Conservation (phyloP, 306 rosid genomes). For the Castanea crenata region DNA sequence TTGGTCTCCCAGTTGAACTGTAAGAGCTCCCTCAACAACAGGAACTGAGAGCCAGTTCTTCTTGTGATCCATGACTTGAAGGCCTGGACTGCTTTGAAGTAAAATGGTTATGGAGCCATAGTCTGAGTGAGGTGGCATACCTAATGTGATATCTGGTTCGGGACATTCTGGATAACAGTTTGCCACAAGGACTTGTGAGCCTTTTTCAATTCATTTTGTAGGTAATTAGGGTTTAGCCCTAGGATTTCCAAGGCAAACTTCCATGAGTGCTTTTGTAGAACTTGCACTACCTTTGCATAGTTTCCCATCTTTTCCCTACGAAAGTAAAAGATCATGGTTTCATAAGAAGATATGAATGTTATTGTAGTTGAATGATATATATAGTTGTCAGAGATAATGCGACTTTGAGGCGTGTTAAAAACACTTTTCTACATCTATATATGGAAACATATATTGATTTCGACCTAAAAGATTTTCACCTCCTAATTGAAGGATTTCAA, state of each 20-base stretch:
- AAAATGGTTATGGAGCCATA: slow-evolving; percentile 45
- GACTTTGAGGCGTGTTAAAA: too few relatives aligned
- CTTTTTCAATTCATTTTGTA: slow-evolving; percentile 38
- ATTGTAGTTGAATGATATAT: too few relatives aligned
- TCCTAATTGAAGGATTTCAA: not conserved
- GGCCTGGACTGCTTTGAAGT: slow-evolving; percentile 45
- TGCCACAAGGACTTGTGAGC: slow-evolving; percentile 38
- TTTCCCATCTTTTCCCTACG: slow-evolving; percentile 54
- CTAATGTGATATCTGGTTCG: slow-evolving; percentile 47
- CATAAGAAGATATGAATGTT: not conserved
- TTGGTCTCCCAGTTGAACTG: slow-evolving; percentile 56
- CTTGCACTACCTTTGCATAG: slow-evolving; percentile 38
- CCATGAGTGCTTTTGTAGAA: slow-evolving; percentile 36
- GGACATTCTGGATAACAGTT: slow-evolving; percentile 59
- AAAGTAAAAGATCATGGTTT: not conserved
- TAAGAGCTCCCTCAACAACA: slow-evolving; percentile 36
- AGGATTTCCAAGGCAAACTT: slow-evolving; percentile 32
- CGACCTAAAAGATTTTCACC: not conserved
- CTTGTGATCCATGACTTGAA: slow-evolving; percentile 31
- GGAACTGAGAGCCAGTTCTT: slow-evolving; percentile 47
- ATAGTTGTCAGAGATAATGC: too few relatives aligned
- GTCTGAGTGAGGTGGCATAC: slow-evolving; percentile 53
- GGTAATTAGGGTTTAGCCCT: slow-evolving; percentile 36
- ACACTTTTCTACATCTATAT: too few relatives aligned
- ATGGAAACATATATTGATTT: too few relatives aligned